Base-by-base conservation (phyloP, 108 stramenopile genomes). In the Fragilaria radians region DNA sequence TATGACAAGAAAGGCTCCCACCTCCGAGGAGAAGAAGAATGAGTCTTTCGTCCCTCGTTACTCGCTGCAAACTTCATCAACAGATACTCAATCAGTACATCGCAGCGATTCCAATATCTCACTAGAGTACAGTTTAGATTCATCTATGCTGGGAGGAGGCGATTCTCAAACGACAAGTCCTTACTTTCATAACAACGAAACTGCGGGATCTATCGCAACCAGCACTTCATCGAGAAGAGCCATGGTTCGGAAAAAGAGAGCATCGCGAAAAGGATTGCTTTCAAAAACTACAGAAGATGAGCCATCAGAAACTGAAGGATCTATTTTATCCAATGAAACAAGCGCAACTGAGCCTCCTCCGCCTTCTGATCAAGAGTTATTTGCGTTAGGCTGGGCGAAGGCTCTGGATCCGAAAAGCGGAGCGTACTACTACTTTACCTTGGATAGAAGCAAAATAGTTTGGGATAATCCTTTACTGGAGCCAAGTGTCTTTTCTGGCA, bases 351-450 rank as follows among this genome's bases (percentile, higher is more conserved):
- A n/a, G n/a, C n/a, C n/a, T n/a, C n/a, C n/a, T n/a, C n/a, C n/a
- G n/a, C 91, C 91, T n/a, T 72, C 71, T 28, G 91, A 93, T 48
- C 83, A 93, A 58, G 91, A 87, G 57, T 60, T 93, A 45, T 74
- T 79, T 54, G 81, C 76, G 22, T 73, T 89, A 33, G 91, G 91
- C 32, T 93, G 91, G 91, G 87, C 91, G 22, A 93, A 93, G 70
- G 88, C 91, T 2, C 51, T 87, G 30, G 91, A 93, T 72, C 68
- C 81, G 17, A 85, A 79, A n/a, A 89, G 80, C 64, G 88, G 86
- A 45, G 62, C 64, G 48, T 85, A 83, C 60, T 93, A 93, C 57
- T 93, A 85, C 67, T 93, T 89, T 54, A 93, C 91, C 19, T 73
- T 93, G 2, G 91, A 93, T 65, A 75, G 91, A 46, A 67, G 71